Conservation (phyloP, 805 yeast genomes). For the Candida patagonica region DNA sequence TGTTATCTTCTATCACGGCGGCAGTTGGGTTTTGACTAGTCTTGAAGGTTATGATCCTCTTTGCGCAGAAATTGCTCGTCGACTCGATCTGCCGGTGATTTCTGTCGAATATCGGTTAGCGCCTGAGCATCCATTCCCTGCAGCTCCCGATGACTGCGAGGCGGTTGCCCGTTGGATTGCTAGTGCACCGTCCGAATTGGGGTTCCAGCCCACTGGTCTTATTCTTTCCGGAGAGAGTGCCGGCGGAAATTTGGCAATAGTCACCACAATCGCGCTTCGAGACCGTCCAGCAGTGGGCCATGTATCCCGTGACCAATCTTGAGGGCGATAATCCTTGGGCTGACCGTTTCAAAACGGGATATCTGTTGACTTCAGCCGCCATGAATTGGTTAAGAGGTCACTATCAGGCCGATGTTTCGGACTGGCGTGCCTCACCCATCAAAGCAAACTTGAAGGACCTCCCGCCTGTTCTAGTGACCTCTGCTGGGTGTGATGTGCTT, state of each 20-base stretch:
- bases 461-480: too few relatives aligned
- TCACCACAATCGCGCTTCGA: too few relatives aligned
- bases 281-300: too few relatives aligned
- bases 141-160: conserved; percentile 38
- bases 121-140: conserved; percentile 43
- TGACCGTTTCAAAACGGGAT: too few relatives aligned
- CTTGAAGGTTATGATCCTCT: conserved; percentile 35
- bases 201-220: conserved; percentile 22
- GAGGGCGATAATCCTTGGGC: too few relatives aligned
- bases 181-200: conserved; percentile 11
- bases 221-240: conserved; percentile 42
- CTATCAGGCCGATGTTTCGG: too few relatives aligned
- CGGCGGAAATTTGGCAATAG: conserved; percentile 30
- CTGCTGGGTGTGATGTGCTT: too few relatives aligned
- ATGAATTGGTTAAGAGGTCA: too few relatives aligned
- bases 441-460: too few relatives aligned
- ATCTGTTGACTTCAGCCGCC: too few relatives aligned
- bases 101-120: conserved; percentile 42
- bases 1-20: conserved; percentile 36
- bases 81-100: conserved; percentile 32
- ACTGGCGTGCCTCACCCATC: too few relatives aligned
- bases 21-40: conserved; percentile 38
- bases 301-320: too few relatives aligned
- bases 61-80: conserved; percentile 34
- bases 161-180: conserved; percentile 22